Percentiles rank a stretch among this genome's conserved stretches.
Evolutionary conservation across 2,329 filamentous ascomycete genomes (phyloP).

Genomic region (Acephala macrosclerotiorum): DNA sequence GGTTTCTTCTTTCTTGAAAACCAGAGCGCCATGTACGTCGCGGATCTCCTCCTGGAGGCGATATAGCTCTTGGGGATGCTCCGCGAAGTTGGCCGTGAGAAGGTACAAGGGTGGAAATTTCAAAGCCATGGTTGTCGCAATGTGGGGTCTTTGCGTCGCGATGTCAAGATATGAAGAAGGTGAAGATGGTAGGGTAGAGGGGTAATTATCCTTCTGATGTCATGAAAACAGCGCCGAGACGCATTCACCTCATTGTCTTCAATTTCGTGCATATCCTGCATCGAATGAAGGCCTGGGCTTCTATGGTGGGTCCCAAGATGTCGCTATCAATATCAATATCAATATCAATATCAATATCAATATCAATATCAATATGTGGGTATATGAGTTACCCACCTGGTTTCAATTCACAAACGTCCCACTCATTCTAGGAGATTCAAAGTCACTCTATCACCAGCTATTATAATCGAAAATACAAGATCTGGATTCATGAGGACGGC

Average conservation of each 20-base stretch:
- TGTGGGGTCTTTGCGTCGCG: neutral
- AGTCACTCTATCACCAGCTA: too few relatives aligned
- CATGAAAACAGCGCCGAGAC: neutral
- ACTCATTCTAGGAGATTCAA: too few relatives aligned
- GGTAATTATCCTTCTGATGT: neutral
- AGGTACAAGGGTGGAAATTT: constrained; percentile 65
- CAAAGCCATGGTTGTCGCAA: constrained; percentile 29
- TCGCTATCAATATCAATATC: too few relatives aligned
- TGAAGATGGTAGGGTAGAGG: constrained; percentile 2
- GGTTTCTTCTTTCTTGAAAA: constrained; percentile 76
- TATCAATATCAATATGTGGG: too few relatives aligned
- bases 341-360: too few relatives aligned
- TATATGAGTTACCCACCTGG: too few relatives aligned
- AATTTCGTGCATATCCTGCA: neutral
- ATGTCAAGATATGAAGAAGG: neutral
- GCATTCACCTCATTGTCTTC: neutral
- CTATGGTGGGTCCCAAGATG: too few relatives aligned
- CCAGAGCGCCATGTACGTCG: constrained; percentile 53
- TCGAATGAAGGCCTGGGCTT: neutral
- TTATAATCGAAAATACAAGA: too few relatives aligned
- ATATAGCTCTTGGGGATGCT: constrained; percentile 56
- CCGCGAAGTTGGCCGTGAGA: constrained; percentile 49
- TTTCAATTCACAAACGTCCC: too few relatives aligned
- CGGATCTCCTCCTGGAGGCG: constrained; percentile 68
- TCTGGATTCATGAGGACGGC: neutral